A percentile compares a stretch with the other conserved stretches of the same genome.
These are phyloP conservation scores for Cadophora sp. DNA, from an alignment of 2,329 filamentous ascomycete species.

Conservation along the genomic window DNA sequence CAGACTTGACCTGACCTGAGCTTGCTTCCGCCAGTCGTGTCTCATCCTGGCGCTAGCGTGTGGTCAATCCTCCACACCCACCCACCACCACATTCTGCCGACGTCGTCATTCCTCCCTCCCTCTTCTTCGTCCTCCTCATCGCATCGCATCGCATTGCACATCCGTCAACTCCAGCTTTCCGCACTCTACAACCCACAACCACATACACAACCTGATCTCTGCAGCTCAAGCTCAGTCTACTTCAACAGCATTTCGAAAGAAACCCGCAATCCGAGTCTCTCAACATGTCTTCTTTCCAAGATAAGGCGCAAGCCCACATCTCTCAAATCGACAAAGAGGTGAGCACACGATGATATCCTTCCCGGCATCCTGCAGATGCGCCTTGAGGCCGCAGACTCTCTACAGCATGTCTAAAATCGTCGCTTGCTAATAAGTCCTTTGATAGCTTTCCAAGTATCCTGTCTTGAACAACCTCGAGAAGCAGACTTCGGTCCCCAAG, in stretches of 20 bases:
- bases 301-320: slow-evolving; percentile 80
- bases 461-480: slow-evolving; percentile 83
- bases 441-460: slow-evolving; percentile 83
- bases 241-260: neutral
- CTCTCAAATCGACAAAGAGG: slow-evolving; percentile 83
- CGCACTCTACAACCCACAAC: neutral
- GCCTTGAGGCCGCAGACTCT: slow-evolving; percentile 5
- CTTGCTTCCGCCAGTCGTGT: neutral
- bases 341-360: slow-evolving; percentile 47
- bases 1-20: neutral
- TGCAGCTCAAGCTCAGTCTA: slow-evolving; percentile 15
- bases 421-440: slow-evolving; percentile 20
- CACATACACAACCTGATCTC: slow-evolving; percentile 2
- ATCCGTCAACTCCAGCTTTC: neutral
- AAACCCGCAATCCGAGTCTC: slow-evolving; percentile 15
- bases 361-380: slow-evolving; percentile 12
- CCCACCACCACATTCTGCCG: slow-evolving; percentile 8
- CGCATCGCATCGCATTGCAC: slow-evolving; percentile 17
- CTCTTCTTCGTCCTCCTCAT: slow-evolving; percentile 11
- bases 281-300: slow-evolving; percentile 78
- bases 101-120: slow-evolving; percentile 21
- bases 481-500: slow-evolving; percentile 83
- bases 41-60: slow-evolving; percentile 7
- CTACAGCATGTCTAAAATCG: neutral
- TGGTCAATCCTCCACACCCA: neutral